These are phyloP conservation scores for Aureobasidium sp. DNA, from an alignment of 2,329 filamentous ascomycete species.

Conservation along the genomic window DNA sequence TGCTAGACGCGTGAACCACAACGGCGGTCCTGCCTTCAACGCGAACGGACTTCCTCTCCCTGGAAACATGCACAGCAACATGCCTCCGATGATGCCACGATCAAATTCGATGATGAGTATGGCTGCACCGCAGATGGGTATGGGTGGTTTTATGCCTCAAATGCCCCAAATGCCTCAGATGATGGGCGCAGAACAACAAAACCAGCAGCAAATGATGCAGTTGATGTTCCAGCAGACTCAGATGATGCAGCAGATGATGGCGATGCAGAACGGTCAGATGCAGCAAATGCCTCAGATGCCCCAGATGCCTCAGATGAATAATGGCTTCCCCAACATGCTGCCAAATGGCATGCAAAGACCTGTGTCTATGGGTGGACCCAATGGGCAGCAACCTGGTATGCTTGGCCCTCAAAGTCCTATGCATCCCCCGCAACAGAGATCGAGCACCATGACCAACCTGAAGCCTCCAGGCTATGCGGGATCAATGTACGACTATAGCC, in stretches of 20 bases:
- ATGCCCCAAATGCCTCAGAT: constrained; percentile 6
- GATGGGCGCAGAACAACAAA: background rate
- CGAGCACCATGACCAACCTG: constrained; percentile 21
- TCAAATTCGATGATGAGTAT: constrained; percentile 26
- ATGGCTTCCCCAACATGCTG: constrained; percentile 1
- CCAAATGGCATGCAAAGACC: constrained; percentile 16
- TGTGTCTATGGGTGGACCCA: constrained; percentile 32
- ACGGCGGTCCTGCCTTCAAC: constrained; percentile 13
- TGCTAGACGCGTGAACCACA: constrained; percentile 65
- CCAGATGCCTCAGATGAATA: constrained; percentile 13
- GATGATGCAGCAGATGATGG: constrained; percentile 31
- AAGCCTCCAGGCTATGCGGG: constrained; percentile 23
- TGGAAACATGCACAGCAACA: constrained; percentile 20
- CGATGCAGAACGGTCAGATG: constrained; percentile 25
- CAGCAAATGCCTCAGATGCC: constrained; percentile 15
- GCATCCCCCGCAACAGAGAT: constrained; percentile 23
- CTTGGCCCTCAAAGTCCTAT: constrained; percentile 43
- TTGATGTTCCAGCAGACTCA: constrained; percentile 32
- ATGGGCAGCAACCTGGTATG: constrained; percentile 57
- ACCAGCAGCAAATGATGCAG: constrained; percentile 27
- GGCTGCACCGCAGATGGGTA: constrained; percentile 21
- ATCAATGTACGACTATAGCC: constrained; percentile 30
- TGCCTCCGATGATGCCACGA: constrained; percentile 18
- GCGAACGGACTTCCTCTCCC: constrained; percentile 21
- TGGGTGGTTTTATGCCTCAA: constrained; percentile 9